Evolutionary conservation across 1,284 basidiomycete species (phyloP).

Genomic region (Abortiporus biennis): DNA sequence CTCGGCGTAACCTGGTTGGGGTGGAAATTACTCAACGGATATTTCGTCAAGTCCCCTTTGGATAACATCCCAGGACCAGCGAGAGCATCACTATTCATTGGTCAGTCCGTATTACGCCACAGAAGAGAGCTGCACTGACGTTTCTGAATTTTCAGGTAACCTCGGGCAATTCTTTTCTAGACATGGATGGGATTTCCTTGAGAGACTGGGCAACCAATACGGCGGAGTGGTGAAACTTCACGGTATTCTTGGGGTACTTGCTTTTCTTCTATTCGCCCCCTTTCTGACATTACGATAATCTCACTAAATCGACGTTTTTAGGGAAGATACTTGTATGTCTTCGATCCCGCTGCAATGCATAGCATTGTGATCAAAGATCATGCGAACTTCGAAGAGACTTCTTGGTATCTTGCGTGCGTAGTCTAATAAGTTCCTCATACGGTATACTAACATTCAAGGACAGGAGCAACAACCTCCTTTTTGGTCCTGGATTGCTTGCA

Average conservation of each 20-base stretch:
- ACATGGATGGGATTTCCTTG: constrained; percentile 42
- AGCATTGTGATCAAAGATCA: constrained; percentile 10
- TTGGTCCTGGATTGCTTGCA: constrained; percentile 5
- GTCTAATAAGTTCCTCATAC: neutral
- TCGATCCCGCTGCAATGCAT: constrained; percentile 11
- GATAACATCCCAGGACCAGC: constrained; percentile 11
- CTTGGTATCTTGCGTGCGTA: neutral
- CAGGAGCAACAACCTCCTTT: neutral
- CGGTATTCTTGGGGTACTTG: constrained; percentile 43
- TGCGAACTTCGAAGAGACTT: constrained; percentile 7
- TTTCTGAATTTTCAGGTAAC: constrained; percentile 16
- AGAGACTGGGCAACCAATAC: constrained; percentile 32
- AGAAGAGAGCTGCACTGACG: neutral
- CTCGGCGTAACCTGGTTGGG: constrained; percentile 1
- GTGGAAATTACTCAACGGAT: constrained; percentile 5
- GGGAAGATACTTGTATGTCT: constrained; percentile 10
- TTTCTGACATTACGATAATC: constrained; percentile 14
- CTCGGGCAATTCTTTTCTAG: constrained; percentile 39
- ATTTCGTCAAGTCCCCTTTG: constrained; percentile 4
- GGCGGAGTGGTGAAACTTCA: constrained; percentile 43
- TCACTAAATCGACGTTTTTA: constrained; percentile 3
- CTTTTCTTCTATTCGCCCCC: neutral
- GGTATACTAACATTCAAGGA: neutral
- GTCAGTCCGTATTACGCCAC: neutral
- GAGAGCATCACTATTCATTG: constrained; percentile 3